phyloP scores from a whole-genome alignment of 768 basidiomycete genomes.

The Boletus subcaerulescens region DNA sequence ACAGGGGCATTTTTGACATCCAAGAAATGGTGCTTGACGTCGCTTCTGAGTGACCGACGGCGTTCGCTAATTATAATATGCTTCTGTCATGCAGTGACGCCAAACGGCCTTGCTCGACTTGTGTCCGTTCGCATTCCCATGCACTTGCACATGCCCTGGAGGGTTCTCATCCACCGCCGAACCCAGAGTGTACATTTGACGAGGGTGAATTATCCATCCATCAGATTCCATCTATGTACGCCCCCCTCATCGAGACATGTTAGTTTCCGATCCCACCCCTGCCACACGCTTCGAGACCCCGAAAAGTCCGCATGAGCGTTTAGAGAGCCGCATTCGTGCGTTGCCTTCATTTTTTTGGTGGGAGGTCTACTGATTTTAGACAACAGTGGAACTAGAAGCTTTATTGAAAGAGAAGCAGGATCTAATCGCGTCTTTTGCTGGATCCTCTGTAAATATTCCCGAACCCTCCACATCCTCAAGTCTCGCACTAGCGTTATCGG shows the following conservation, averaged over 20 bases:
- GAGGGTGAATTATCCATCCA: slow-evolving; percentile 44
- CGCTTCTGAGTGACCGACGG: background rate
- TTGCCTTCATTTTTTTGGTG: slow-evolving; percentile 5
- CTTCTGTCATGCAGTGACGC: slow-evolving; percentile 52
- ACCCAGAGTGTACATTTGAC: slow-evolving; percentile 75
- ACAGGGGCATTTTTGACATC: background rate
- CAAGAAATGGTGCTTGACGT: slow-evolving; percentile 56
- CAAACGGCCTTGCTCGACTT: slow-evolving; percentile 73
- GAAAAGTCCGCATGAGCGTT: slow-evolving; percentile 57
- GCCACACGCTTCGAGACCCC: slow-evolving; percentile 45
- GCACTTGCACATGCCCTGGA: slow-evolving; percentile 59
- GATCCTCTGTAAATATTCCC: background rate
- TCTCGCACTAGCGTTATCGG: background rate
- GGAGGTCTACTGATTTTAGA: slow-evolving; percentile 4
- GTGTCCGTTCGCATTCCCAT: slow-evolving; percentile 71
- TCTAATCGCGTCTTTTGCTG: background rate
- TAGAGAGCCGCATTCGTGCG: slow-evolving; percentile 70
- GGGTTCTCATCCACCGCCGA: slow-evolving; percentile 49
- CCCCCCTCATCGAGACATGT: background rate
- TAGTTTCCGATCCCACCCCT: slow-evolving; percentile 38
- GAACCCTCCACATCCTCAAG: background rate
- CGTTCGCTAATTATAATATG: background rate
- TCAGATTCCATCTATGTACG: background rate
- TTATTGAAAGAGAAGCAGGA: slow-evolving; percentile 58
- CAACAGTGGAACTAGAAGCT: slow-evolving; percentile 64